Evolutionary conservation across 1,139 yeast genomes (phyloP).

Genomic region (Protomyces gravidus): DNA sequence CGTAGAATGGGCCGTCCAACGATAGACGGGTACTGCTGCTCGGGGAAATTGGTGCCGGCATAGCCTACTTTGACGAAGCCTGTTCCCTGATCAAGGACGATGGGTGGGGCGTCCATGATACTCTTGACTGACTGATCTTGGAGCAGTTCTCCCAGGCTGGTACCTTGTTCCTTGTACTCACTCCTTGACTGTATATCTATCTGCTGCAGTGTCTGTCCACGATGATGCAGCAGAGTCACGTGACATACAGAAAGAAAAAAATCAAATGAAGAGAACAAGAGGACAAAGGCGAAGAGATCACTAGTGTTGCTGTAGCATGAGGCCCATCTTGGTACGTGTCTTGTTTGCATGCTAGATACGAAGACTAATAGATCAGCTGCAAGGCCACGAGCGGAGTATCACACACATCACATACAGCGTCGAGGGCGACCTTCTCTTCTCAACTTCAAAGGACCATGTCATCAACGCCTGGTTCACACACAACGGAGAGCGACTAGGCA

Average conservation of each 20-base stretch:
- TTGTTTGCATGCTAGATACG: neutral
- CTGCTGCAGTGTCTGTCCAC: neutral
- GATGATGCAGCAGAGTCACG: neutral
- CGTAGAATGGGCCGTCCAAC: constrained; percentile 96
- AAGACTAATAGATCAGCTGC: constrained; percentile 22
- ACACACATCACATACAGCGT: constrained; percentile 40
- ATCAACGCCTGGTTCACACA: constrained; percentile 90
- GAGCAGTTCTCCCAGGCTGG: neutral
- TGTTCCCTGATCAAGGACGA: constrained; percentile 96
- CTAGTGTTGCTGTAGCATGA: neutral
- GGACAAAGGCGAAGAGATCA: no score
- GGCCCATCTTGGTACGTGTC: constrained; percentile 23
- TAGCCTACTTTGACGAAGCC: constrained; percentile 82
- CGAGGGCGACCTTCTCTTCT: constrained; percentile 90
- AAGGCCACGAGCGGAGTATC: constrained; percentile 38
- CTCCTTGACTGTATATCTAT: neutral
- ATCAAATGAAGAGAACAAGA: neutral
- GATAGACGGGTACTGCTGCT: constrained; percentile 94
- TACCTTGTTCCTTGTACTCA: neutral
- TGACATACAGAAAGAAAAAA: neutral
- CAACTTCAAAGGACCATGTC: constrained; percentile 68
- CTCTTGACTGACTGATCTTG: neutral
- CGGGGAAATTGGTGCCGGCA: constrained; percentile 96
- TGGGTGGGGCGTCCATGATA: constrained; percentile 7
- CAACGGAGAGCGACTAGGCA: constrained; percentile 95